Base-by-base conservation (phyloP, 768 basidiomycete species). In the Rhodotorula taiwanensis region DNA sequence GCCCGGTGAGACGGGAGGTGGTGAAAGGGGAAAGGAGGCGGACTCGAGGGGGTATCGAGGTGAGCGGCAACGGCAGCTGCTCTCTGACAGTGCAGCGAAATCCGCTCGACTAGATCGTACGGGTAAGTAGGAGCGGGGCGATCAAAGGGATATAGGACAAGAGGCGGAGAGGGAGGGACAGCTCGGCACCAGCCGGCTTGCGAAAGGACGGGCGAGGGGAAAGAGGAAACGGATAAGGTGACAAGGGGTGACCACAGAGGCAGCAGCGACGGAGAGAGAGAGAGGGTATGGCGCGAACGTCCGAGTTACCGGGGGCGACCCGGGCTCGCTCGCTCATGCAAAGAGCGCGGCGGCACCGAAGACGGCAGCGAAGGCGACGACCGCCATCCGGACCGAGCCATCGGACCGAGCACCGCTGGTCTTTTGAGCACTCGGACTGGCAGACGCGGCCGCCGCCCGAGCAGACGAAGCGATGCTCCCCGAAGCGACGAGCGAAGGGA, bases 401-500 rank as follows among this genome's bases (percentile, higher is more conserved):
- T n/a, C n/a, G 10, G 30, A 1, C 31, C 51, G 34, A 31, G 18
- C 10, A 14, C n/a, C 34, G n/a, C 18, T 16, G 28, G 27, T 49
- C 28, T 15, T 20, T 18, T 28, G 11, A 10, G 18, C 8, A 28
- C 23, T 20, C 48, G 50, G 27, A 9, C 23, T 28, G 31, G 15
- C 39, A 5, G 47, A 41, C 34, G 48, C 21, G 13, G 57, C 39
- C 4, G 57, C 34, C 3, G 57, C 48, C n/a, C 57, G 57, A 4
- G 57, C 57, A 2, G 57, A 58, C 39, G 57, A 58, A 14, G 63
- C 43, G 30, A 51, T 27, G 5, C n/a, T 11, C 2, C 62, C 62
- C 9, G 52, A 39, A 11, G 52, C 48, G 25, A 58, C 18, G 42
- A 65, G 54, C 9, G 42, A 21, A 11, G 63, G 58, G 34, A 65